A percentile compares a stretch with the other conserved stretches of the same genome.
phyloP scores from a whole-genome alignment of 2,329 filamentous ascomycete genomes.

The Cercospora zeae-maydis region DNA sequence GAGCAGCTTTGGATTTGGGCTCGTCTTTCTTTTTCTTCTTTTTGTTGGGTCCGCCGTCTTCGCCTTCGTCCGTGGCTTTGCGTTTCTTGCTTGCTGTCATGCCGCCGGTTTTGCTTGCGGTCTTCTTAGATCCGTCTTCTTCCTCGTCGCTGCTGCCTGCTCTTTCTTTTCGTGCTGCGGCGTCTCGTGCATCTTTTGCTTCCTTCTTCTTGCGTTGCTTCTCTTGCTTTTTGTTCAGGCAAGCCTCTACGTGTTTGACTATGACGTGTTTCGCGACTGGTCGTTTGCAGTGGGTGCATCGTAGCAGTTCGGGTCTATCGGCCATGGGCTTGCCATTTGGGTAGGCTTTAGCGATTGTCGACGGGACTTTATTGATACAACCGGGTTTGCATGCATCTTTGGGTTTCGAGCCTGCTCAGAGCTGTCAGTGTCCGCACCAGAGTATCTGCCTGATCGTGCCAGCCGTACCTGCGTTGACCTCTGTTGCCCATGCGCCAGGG shows the following conservation, averaged over 20 bases:
- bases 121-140: conserved; percentile 31
- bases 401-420: conserved; percentile 17
- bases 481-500: conserved; percentile 35
- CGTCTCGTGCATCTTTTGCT: conserved; percentile 55
- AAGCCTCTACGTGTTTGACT: conserved; percentile 76
- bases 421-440: neutral
- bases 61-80: conserved; percentile 51
- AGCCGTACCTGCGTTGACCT: conserved; percentile 27
- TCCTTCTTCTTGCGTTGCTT: conserved; percentile 61
- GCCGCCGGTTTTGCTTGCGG: conserved; percentile 30
- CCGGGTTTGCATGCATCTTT: conserved; percentile 20
- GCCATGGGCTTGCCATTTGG: conserved; percentile 75
- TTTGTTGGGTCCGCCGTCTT: conserved; percentile 72
- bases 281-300: conserved; percentile 93
- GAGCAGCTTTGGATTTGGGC: conserved; percentile 61
- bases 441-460: neutral
- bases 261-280: conserved; percentile 72
- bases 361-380: conserved; percentile 61
- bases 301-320: conserved; percentile 71
- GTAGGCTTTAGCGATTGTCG: conserved; percentile 73
- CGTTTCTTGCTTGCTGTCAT: conserved; percentile 41
- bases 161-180: conserved; percentile 46
- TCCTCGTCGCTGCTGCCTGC: conserved; percentile 41
- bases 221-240: conserved; percentile 75
- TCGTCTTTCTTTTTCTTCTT: conserved; percentile 68